Evolutionary conservation across 2,329 filamentous ascomycete genomes (phyloP), one percentile per base, ranked within the genome.

Genomic region (Aspergillus intermedius): DNA sequence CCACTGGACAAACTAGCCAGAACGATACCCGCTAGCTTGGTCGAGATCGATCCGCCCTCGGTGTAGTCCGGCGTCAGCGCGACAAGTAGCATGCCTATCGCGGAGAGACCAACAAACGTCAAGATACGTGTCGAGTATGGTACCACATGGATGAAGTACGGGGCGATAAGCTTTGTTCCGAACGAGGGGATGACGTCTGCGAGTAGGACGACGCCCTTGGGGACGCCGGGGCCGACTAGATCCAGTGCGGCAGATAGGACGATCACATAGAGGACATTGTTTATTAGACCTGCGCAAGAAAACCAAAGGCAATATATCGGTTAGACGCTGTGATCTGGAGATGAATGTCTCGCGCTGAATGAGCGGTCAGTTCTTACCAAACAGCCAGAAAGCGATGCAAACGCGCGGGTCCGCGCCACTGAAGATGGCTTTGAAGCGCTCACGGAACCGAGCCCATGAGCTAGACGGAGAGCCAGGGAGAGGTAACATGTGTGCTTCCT

Each of bases 201-300:
- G 53, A 97, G 87, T 47, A 97, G 84, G 48, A 98, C 91, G 49
- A 94, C 80, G 59, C 88, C 89, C 69, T 97, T 97, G 44, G 93
- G 93, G 1, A 96, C 78, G 55, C 76, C 68, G 28, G 88, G 85
- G 32, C 91, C 91, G 59, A 97, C 93, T 53, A 98, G 87, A 63
- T 98, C 93, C 61, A 96, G 87, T 3, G 93, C 93, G 32, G 93
- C 88, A 25, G 90, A 94, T 61, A 98, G 86, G 65, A 97, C 93
- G 67, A 97, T 88, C 48, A 97, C 91, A 71, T 96, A 97, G 72
- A 96, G 86, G 58, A 97, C 88, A 73, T 97, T 97, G 72, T 98
- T 97, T 66, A 97, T 93, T 15, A 93, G 74, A 46, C 88, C 88
- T 91, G 61, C 21, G 22, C 25, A 34, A 34, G 45, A 25, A 37